These are phyloP conservation scores for Plantago coronopus DNA, from an alignment of 305 asterid genomes.

Conservation along the genomic window DNA sequence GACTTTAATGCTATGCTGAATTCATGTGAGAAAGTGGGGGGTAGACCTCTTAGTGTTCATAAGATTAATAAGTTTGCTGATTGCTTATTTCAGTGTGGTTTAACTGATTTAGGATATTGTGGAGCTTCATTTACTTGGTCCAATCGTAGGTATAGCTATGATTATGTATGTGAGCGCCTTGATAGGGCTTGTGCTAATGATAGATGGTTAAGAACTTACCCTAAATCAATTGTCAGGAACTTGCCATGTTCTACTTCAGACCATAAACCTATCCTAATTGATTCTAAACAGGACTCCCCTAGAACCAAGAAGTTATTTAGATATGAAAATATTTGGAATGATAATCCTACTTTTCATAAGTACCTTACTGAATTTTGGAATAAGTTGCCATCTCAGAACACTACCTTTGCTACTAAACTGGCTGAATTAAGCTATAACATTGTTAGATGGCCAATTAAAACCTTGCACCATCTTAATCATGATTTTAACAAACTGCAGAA, in stretches of 20 bases:
- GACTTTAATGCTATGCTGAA: not conserved
- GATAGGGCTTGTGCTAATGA: not conserved
- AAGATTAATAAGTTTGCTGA: not conserved
- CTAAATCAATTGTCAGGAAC: not conserved
- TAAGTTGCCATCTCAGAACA: no score
- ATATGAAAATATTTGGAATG: no score
- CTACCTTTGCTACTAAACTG: no score
- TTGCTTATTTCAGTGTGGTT: not conserved
- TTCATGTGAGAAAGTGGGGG: not conserved
- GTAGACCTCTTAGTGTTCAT: not conserved
- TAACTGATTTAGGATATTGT: not conserved
- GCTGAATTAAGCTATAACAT: no score
- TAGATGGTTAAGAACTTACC: not conserved
- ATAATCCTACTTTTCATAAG: no score
- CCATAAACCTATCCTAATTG: not conserved
- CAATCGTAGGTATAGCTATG: not conserved
- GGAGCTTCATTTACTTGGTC: not conserved
- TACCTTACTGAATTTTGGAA: no score
- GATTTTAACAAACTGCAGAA: no score
- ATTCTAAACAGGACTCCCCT: no score
- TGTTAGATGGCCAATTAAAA: no score
- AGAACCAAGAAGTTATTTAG: no score
- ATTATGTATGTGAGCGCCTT: not conserved
- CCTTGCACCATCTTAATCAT: no score
- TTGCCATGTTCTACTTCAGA: accelerated